These are phyloP conservation scores for Pythium vanterpoolii DNA, from an alignment of 352 stramenopile species.

Conservation along the genomic window DNA sequence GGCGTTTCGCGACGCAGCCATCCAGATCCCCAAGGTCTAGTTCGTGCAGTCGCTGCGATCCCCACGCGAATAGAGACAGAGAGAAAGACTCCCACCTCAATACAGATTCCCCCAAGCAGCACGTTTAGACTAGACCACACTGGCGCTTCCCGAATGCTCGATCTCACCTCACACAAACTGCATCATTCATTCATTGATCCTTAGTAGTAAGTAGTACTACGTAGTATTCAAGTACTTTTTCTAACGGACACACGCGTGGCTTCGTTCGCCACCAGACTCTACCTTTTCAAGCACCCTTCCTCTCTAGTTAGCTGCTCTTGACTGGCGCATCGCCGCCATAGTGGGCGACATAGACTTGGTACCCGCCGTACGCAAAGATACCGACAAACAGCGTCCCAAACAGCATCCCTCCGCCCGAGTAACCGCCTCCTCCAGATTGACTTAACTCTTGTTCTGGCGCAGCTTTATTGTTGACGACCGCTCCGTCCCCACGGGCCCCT, in stretches of 20 bases:
- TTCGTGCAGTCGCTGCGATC: neutral
- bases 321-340: slow-evolving; percentile 1
- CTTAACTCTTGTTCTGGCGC: neutral
- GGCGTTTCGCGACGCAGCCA: slow-evolving; percentile 68
- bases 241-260: neutral
- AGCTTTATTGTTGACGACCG: neutral
- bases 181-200: too few species aligned
- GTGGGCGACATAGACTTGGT: slow-evolving; percentile 35
- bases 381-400: slow-evolving; percentile 42
- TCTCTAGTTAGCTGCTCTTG: slow-evolving; percentile 35
- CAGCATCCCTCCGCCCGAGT: slow-evolving; percentile 16
- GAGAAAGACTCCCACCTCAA: neutral
- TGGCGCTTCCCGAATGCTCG: too few species aligned
- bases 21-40: slow-evolving; percentile 73
- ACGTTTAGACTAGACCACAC: too few species aligned
- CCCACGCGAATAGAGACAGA: slow-evolving; percentile 2
- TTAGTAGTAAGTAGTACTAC: too few species aligned
- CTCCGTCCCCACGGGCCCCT: neutral
- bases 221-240: too few species aligned
- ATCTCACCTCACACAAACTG: too few species aligned
- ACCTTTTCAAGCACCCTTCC: too few species aligned
- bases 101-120: too few species aligned
- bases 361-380: slow-evolving; percentile 38
- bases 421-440: neutral
- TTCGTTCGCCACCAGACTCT: neutral